Evolutionary conservation across 805 yeast genomes (phyloP), one percentile per base, ranked within the genome.

Genomic region (Maudiozyma pseudohumilis): DNA sequence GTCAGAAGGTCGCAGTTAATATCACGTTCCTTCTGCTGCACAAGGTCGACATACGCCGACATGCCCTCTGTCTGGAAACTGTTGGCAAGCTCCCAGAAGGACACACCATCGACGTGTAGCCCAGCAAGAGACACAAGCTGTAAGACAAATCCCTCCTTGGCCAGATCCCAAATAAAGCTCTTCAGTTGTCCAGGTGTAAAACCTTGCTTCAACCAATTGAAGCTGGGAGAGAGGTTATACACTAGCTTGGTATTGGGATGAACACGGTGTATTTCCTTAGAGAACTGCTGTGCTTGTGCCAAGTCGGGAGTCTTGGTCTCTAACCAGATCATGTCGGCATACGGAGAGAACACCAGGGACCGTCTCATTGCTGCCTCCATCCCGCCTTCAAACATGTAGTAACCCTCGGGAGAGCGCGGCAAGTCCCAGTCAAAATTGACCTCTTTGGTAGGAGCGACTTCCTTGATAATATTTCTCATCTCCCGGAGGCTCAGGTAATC

Each of bases 81-180:
- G 29, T 63, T 55, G 11, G 77, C 68, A 30, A 74, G 57, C 41
- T 72, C 64, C 67, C 72, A 70, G 37, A 74, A 66, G 12, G 73
- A 63, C 33, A 70, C 52, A 1, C 75, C 80, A 47, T 68, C 66
- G 32, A 68, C 57, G 48, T 76, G 81, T 17, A 74, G 49, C 0
- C 82, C 82, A 1, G 80, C 80, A 21, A 76, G 56, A 6, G 80
- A 74, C 13, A 76, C 73, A 29, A 77, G 62, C 54, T 76, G 82
- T 29, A 76, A 49, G 2, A 73, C 74, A 47, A 72, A 75, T 4
- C 81, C 81, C 32, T 65, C 53, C 49, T 72, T 65, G 19, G 74
- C 80, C 32, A 76, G 55, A 42, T 72, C 75, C 60, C 67, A 65
- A 10, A 72, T 70, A 45, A 75, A 73, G 27, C 62, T 60, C 41